phyloP scores from a whole-genome alignment of 1,139 yeast species.

The Candida dubliniensis region DNA sequence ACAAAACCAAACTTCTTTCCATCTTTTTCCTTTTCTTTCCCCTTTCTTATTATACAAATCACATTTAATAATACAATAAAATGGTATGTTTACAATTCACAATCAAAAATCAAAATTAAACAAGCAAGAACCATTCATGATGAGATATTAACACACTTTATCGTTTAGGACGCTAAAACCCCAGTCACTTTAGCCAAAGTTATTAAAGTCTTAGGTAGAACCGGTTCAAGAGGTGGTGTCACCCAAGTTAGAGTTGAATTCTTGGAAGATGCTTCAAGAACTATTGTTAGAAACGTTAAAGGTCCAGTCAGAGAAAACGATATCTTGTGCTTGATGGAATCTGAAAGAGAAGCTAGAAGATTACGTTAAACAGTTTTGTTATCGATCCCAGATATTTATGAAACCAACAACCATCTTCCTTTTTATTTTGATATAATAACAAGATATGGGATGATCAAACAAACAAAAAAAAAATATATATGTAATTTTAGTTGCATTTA shows the following conservation, averaged over 20 bases:
- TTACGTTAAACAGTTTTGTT: conserved; percentile 41
- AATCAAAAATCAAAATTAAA: background rate
- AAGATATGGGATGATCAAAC: background rate
- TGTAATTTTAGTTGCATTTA: conserved; percentile 7
- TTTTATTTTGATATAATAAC: background rate
- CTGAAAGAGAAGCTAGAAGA: conserved; percentile 98
- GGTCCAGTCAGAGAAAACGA: conserved; percentile 99
- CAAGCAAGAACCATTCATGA: background rate
- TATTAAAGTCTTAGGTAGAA: conserved; percentile 98
- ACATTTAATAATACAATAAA: conserved; percentile 3
- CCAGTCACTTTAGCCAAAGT: conserved; percentile 99
- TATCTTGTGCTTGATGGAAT: conserved; percentile 98
- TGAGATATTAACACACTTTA: conserved; percentile 3
- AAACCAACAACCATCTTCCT: background rate
- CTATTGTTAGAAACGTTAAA: conserved; percentile 99
- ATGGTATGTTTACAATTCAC: conserved; percentile 11
- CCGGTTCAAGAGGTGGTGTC: conserved; percentile 99
- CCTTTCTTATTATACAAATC: background rate
- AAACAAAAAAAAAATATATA: conserved; percentile 1
- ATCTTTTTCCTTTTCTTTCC: background rate
- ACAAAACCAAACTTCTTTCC: background rate
- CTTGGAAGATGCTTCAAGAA: conserved; percentile 97
- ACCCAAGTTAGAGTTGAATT: conserved; percentile 99
- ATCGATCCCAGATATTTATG: background rate
- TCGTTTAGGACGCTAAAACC: conserved; percentile 73